Conservation (phyloP, 192 early-diverging fungal species). For the Coemansia sp. region DNA sequence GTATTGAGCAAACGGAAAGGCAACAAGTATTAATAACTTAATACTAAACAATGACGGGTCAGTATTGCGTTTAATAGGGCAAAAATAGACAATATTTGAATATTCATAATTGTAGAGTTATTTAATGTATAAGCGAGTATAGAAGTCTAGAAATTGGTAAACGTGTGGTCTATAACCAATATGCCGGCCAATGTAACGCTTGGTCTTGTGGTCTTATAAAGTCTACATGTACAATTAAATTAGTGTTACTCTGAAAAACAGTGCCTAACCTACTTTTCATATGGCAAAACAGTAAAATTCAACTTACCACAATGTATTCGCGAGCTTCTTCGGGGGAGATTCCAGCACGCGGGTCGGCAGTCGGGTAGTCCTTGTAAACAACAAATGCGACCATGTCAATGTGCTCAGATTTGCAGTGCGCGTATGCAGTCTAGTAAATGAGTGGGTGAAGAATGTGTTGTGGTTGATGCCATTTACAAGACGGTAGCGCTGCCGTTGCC, state of each 20-base stretch:
- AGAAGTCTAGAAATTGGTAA: too few species aligned
- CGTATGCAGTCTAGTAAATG: not conserved
- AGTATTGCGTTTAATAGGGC: not conserved
- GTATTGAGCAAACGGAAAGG: not conserved
- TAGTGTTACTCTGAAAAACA: too few species aligned
- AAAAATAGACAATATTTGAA: too few species aligned
- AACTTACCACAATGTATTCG: constrained; percentile 27
- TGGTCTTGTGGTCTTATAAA: too few species aligned
- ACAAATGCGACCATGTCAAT: constrained; percentile 5
- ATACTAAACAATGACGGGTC: not conserved
- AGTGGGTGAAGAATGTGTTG: not conserved
- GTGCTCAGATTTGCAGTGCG: not conserved
- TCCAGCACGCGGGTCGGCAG: constrained; percentile 26
- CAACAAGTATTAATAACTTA: not conserved
- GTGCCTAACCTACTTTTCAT: too few species aligned
- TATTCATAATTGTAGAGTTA: too few species aligned
- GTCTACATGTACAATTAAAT: too few species aligned
- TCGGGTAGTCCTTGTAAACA: constrained; percentile 36
- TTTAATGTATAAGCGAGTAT: too few species aligned
- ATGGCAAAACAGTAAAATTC: too few species aligned
- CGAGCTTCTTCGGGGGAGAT: constrained; percentile 21
- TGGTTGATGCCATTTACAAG: not conserved
- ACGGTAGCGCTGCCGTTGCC: not conserved
- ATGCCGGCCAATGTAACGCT: too few species aligned
- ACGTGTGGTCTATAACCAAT: too few species aligned